These are phyloP conservation scores for Phytopythium mirpurense DNA, from an alignment of 352 stramenopile species.

Conservation along the genomic window DNA sequence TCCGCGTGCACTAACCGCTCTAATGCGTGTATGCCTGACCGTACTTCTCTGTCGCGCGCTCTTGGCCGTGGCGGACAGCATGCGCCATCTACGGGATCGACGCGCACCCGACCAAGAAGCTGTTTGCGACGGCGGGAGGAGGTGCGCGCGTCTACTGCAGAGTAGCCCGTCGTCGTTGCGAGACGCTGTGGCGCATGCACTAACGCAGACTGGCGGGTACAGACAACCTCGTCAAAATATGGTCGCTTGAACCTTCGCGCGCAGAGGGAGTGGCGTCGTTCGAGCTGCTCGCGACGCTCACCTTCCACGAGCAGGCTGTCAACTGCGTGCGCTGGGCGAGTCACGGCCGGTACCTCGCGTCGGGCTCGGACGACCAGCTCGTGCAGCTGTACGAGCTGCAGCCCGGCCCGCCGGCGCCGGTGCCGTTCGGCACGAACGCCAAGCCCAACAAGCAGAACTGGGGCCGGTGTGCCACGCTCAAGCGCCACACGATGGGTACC, in stretches of 20 bases:
- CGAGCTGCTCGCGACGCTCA: constrained; percentile 75
- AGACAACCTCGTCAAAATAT: constrained; percentile 83
- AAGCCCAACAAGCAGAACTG: constrained; percentile 84
- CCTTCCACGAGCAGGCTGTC: constrained; percentile 80
- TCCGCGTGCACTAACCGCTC: no score
- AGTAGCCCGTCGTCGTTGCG: no score
- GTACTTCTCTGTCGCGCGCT: no score
- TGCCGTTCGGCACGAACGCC: constrained; percentile 77
- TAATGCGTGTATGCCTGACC: neutral
- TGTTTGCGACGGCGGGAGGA: constrained; percentile 78
- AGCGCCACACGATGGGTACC: constrained; percentile 81
- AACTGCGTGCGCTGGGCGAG: constrained; percentile 84
- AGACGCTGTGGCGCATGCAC: neutral
- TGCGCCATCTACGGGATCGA: constrained; percentile 84
- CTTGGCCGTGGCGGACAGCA: constrained; percentile 18
- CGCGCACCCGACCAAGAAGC: constrained; percentile 59
- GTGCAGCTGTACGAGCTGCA: constrained; percentile 83
- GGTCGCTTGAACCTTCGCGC: constrained; percentile 40
- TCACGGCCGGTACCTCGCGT: constrained; percentile 76
- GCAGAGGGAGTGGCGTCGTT: constrained; percentile 55
- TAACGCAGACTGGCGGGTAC: neutral
- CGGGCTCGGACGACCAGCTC: constrained; percentile 78
- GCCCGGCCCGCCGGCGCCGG: constrained; percentile 42
- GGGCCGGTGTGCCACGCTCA: constrained; percentile 71
- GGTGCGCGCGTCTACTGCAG: constrained; percentile 13